Percentiles rank a stretch among this genome's conserved stretches.
These are phyloP conservation scores for Sordariomycetes sp. DNA, from an alignment of 2,329 filamentous ascomycete genomes.

Conservation along the genomic window DNA sequence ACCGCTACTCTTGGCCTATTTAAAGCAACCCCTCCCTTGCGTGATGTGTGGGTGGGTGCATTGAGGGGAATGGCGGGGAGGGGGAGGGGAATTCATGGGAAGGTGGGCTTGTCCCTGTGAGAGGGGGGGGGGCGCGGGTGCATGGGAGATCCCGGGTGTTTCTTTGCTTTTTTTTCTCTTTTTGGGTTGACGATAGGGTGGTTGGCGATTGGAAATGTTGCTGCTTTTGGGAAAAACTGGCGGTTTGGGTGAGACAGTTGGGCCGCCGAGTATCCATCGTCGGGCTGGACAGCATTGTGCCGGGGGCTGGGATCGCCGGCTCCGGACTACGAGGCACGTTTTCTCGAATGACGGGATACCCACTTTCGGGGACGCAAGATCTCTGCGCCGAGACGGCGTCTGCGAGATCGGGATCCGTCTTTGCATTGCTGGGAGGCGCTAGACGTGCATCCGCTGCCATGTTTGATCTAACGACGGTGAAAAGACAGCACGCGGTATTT, in stretches of 20 bases:
- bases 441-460: too few relatives aligned
- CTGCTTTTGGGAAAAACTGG: neutral
- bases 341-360: neutral
- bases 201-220: neutral
- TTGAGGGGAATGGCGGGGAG: neutral
- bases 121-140: neutral
- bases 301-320: neutral
- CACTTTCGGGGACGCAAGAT: neutral
- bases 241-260: neutral
- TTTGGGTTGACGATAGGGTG: neutral
- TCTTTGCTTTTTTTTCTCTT: neutral
- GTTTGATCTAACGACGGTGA: too few relatives aligned
- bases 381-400: neutral
- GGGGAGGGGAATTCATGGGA: neutral
- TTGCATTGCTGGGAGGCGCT: too few relatives aligned
- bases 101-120: neutral
- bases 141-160: neutral
- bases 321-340: neutral
- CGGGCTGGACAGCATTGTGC: neutral
- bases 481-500: too few relatives aligned
- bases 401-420: too few relatives aligned
- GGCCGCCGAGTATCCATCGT: neutral
- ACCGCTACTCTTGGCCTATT: constrained; percentile 4
- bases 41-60: neutral
- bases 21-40: constrained; percentile 4